Evolutionary conservation across 2,329 filamentous ascomycete genomes (phyloP), one percentile per base, ranked within the genome.

Genomic region (Pyrenophora tritici-repentis): DNA sequence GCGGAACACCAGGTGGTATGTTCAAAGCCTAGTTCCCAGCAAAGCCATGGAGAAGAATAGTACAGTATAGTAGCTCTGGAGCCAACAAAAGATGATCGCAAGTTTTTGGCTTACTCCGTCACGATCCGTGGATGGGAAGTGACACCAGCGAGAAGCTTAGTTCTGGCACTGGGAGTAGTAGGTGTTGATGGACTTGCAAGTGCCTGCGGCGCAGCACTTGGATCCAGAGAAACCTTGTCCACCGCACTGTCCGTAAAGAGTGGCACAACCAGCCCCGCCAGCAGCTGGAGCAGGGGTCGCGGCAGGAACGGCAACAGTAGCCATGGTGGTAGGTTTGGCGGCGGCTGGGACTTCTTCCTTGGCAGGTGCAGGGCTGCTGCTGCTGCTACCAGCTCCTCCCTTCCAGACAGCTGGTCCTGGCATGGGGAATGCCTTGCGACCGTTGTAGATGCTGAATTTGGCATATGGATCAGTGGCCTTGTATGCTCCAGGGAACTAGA

Each of bases 401-500:
- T 44, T 42, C 51, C 52, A 61, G 48, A 65, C 54, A 18, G 42
- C 34, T 6, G 61, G 59, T 13, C 57, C 57, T 12, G 52, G 51
- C 32, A 61, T 45, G 18, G 56, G 50, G 41, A 58, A 64, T 12
- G 44, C 46, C 43, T 62, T 64, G 47, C 50, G 50, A 22, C 55
- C 58, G 31, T 51, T 55, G 46, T 67, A 70, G 48, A 68, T 65
- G 51, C 60, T 66, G 56, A 70, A 63, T 40, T 58, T 57, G 38
- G 65, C 57, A 12, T 65, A 62, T 7, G 66, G 57, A 34, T 65
- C 62, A 22, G 40, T 56, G 18, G 50, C 54, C 39, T 57, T 61
- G 55, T 65, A 65, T 6, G 43, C 75, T 16, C 66, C 76, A 18
- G 76, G 75, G 14, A 50, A 45, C 35, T 39, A 7, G 13, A 24